Evolutionary conservation across 768 basidiomycete genomes (phyloP).

Genomic region (Lactifluus volemus): DNA sequence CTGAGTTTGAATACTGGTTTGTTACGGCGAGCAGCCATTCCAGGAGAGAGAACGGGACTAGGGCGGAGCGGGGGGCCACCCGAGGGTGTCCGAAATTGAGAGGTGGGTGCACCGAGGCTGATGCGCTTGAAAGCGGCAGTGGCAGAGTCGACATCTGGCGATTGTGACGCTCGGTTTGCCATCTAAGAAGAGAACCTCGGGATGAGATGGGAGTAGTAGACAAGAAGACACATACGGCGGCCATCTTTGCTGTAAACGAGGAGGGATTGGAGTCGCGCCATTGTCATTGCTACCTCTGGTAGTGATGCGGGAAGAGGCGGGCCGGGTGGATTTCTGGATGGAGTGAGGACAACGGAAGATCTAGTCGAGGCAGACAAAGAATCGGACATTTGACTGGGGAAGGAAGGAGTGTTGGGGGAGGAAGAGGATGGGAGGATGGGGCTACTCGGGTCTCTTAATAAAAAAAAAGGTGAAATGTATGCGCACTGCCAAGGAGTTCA

Average conservation of each 20-base stretch:
- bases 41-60: slow-evolving; percentile 28
- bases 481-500: no score
- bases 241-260: slow-evolving; percentile 91
- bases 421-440: not conserved
- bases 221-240: slow-evolving; percentile 48
- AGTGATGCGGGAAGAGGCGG: slow-evolving; percentile 31
- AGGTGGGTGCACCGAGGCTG: slow-evolving; percentile 22
- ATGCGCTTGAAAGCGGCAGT: slow-evolving; percentile 33
- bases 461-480: not conserved
- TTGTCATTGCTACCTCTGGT: slow-evolving; percentile 28
- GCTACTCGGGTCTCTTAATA: not conserved
- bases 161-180: slow-evolving; percentile 33
- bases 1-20: slow-evolving; percentile 54
- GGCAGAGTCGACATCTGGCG: slow-evolving; percentile 33
- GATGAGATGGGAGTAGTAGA: slow-evolving; percentile 1
- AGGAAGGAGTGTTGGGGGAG: slow-evolving; percentile 20
- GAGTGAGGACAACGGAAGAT: slow-evolving; percentile 9
- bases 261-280: slow-evolving; percentile 68
- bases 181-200: slow-evolving; percentile 31
- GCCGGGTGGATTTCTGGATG: slow-evolving; percentile 16
- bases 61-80: slow-evolving; percentile 31
- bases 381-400: slow-evolving; percentile 22
- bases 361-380: slow-evolving; percentile 18
- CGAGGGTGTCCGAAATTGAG: slow-evolving; percentile 20
- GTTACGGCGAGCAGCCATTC: slow-evolving; percentile 35